These are phyloP conservation scores for Pseudogymnoascus pannorum DNA, from an alignment of 2,329 filamentous ascomycete genomes.

Conservation along the genomic window DNA sequence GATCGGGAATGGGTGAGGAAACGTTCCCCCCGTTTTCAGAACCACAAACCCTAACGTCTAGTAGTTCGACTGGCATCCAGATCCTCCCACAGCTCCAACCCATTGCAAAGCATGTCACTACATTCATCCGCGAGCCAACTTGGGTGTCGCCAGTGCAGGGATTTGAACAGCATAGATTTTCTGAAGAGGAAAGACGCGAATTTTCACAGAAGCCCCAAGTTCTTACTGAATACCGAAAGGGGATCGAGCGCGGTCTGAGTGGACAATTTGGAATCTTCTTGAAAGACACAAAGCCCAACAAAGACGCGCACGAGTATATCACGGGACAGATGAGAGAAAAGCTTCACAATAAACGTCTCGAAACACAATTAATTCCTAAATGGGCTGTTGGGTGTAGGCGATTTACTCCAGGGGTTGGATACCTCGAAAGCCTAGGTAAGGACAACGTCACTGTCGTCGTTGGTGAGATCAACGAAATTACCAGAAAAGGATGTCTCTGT, in stretches of 20 bases:
- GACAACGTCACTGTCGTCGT: slow-evolving; percentile 21
- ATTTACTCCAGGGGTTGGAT: slow-evolving; percentile 89
- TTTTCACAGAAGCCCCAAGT: no score
- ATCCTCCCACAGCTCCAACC: slow-evolving; percentile 39
- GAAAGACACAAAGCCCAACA: no score
- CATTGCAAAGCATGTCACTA: slow-evolving; percentile 37
- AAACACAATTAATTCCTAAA: slow-evolving; percentile 17
- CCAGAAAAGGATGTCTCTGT: not conserved
- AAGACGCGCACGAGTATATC: no score
- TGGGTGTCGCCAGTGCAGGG: slow-evolving; percentile 40
- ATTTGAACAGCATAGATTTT: not conserved
- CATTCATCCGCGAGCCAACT: slow-evolving; percentile 41
- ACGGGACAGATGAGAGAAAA: slow-evolving; percentile 33
- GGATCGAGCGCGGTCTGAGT: slow-evolving; percentile 34
- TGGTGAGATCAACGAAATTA: not conserved
- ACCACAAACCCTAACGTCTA: slow-evolving; percentile 9
- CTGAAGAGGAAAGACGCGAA: no score
- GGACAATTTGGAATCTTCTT: slow-evolving; percentile 41
- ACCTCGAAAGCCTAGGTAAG: not conserved
- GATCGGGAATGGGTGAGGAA: slow-evolving; percentile 38
- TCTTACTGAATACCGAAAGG: slow-evolving; percentile 36
- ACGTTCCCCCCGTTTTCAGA: no score
- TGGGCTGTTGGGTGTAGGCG: slow-evolving; percentile 5
- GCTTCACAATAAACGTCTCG: slow-evolving; percentile 27
- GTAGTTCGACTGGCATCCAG: slow-evolving; percentile 36